Base-by-base conservation (phyloP, 345 rosid species). In the Bruguiera gymnorhiza region DNA sequence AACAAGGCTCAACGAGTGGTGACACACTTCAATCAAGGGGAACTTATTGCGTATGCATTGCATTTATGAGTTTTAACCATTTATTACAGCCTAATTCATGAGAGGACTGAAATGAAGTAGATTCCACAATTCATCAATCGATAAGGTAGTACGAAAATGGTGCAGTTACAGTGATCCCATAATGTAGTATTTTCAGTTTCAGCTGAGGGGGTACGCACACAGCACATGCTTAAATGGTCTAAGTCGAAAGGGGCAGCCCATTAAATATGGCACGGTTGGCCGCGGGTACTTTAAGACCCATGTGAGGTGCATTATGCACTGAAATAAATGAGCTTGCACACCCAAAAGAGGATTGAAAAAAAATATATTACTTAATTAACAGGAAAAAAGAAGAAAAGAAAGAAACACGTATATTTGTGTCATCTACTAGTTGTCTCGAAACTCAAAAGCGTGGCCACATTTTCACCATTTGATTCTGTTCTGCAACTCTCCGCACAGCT, bases 261-360 rank as follows among this genome's bases (percentile, higher is more conserved):
- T 73, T 73, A 8, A 80, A 66, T 70, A 54, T 13, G 63, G 62
- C 27, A 64, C 74, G 27, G 74, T 52, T 63, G 78, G 75, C 26
- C 29, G 21, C 70, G 69, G 63, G 67, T 55, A 74, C 68, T 63
- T 76, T 59, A 73, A 59, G 71, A 77, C 66, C 76, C 83, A 76
- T 80, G 83, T 76, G 83, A 73, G 60, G 50, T 58, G 67, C 80
- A 62, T 73, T 63, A 37, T 63, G 57, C 60, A 61, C 55, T 51
- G 62, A 53, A 70, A 63, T 80, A 66, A 80, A 80, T 76, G 78
- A 43, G 66, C n/a, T 19, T 39, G 71, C 69, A 65, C 68, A 0
- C 20, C 27, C 24, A 68, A 32, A 57, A 34, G 10, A 8, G 24
- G 37, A 37, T 3, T 63, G 66, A 46, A 39, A 60, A 11, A 27